A percentile compares a stretch with the other conserved stretches of the same genome.
Evolutionary conservation across 2,329 filamentous ascomycete genomes (phyloP).

Genomic region (Phaeosphaeria sp.): DNA sequence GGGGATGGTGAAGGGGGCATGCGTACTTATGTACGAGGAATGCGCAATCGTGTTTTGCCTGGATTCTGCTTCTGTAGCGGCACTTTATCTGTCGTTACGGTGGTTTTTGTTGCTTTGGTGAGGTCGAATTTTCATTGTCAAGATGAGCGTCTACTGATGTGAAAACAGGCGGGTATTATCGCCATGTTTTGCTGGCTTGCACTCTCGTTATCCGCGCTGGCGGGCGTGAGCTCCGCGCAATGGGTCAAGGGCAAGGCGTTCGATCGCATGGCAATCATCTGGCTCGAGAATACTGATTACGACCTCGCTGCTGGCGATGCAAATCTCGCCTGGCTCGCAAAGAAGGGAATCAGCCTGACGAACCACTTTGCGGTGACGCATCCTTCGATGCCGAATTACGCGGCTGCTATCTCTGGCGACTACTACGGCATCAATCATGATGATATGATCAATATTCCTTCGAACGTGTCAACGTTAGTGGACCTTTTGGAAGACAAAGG

Average conservation of each 20-base stretch:
- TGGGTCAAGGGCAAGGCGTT: conserved; percentile 74
- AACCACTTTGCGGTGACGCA: conserved; percentile 68
- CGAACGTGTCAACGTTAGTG: conserved; percentile 49
- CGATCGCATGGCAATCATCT: conserved; percentile 74
- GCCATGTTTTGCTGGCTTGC: conserved; percentile 14
- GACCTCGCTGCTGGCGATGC: conserved; percentile 68
- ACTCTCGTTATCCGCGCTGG: conserved; percentile 20
- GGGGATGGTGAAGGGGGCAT: neutral
- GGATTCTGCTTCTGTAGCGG: neutral
- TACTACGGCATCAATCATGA: conserved; percentile 77
- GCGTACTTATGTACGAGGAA: neutral
- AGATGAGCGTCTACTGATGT: no score
- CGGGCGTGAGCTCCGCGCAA: conserved; percentile 51
- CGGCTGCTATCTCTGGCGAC: conserved; percentile 71
- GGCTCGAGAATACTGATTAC: conserved; percentile 78
- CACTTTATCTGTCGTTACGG: neutral
- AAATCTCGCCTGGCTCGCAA: conserved; percentile 64
- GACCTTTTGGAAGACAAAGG: conserved; percentile 53
- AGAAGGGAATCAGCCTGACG: conserved; percentile 67
- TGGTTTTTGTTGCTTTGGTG: neutral
- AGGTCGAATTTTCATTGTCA: neutral
- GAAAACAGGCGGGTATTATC: neutral
- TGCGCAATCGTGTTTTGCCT: neutral
- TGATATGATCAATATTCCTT: conserved; percentile 59
- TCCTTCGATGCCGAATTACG: conserved; percentile 77